A percentile compares a stretch with the other conserved stretches of the same genome.
Conservation (phyloP, 257 asterid genomes). For the Solanum sitiens region DNA sequence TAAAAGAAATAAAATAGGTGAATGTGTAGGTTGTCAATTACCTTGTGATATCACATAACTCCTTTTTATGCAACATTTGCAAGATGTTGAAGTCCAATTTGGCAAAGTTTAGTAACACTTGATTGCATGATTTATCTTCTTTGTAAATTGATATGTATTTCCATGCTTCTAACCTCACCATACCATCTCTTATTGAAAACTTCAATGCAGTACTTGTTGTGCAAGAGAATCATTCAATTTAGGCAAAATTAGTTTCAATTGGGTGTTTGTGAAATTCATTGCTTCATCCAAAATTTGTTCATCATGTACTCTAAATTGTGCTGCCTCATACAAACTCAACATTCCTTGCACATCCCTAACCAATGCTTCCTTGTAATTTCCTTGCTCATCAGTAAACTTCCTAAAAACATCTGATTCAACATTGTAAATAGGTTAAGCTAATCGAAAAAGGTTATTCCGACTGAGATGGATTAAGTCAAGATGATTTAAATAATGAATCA, state of each 20-base stretch:
- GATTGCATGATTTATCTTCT: not conserved
- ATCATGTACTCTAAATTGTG: not conserved
- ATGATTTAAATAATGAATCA: not conserved
- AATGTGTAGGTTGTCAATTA: not conserved
- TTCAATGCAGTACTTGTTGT: not conserved
- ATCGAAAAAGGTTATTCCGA: not conserved
- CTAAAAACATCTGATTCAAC: not conserved
- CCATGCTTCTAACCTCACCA: not conserved
- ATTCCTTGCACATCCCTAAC: not conserved
- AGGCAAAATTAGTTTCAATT: not conserved
- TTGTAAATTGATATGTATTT: not conserved
- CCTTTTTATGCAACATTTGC: not conserved
- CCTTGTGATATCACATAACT: not conserved
- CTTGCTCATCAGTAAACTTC: not conserved
- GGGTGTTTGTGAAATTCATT: not conserved
- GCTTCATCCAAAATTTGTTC: not conserved
- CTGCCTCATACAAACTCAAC: not conserved
- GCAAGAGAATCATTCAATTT: not conserved
- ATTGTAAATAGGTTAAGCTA: not conserved
- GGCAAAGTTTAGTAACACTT: not conserved
- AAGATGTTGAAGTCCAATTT: not conserved
- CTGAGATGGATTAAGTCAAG: not conserved
- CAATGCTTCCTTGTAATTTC: not conserved
- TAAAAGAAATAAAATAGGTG: not conserved
- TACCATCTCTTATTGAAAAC: not conserved